phyloP scores from a whole-genome alignment of 257 asterid species.

The Primulina eburnea region DNA sequence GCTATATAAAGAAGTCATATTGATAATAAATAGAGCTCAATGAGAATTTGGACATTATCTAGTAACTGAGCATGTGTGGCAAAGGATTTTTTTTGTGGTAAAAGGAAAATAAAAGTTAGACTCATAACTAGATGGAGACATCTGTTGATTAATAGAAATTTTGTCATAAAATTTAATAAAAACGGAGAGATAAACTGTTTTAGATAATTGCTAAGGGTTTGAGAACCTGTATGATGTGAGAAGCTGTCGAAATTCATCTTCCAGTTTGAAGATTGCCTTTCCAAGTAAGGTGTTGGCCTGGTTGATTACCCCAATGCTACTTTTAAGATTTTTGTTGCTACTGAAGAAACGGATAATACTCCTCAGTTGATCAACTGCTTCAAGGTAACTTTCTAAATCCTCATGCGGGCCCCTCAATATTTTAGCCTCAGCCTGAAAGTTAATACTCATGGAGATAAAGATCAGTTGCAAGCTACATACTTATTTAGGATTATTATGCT shows the following conservation, averaged over 20 bases:
- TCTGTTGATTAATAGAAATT: not conserved
- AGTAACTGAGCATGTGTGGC: not conserved
- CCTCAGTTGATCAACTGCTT: slow-evolving; percentile 83
- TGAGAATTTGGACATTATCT: not conserved
- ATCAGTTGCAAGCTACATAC: not conserved
- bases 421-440: slow-evolving; percentile 88
- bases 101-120: not conserved
- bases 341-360: slow-evolving; percentile 53
- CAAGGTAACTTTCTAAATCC: slow-evolving; percentile 83
- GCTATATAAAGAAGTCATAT: not conserved
- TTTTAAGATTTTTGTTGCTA: slow-evolving; percentile 56
- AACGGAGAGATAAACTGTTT: not conserved
- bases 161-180: not conserved
- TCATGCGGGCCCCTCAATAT: slow-evolving; percentile 94
- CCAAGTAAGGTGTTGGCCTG: slow-evolving; percentile 65
- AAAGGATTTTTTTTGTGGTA: too few species aligned
- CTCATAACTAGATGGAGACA: not conserved
- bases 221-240: slow-evolving; percentile 69
- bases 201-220: slow-evolving; percentile 11
- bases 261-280: slow-evolving; percentile 69
- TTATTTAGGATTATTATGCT: not conserved
- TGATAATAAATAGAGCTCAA: not conserved
- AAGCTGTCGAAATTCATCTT: slow-evolving; percentile 86
- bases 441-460: slow-evolving; percentile 19
- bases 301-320: slow-evolving; percentile 60